phyloP scores from a whole-genome alignment of 1,284 basidiomycete species.

The Hypsizygus ulmarius region DNA sequence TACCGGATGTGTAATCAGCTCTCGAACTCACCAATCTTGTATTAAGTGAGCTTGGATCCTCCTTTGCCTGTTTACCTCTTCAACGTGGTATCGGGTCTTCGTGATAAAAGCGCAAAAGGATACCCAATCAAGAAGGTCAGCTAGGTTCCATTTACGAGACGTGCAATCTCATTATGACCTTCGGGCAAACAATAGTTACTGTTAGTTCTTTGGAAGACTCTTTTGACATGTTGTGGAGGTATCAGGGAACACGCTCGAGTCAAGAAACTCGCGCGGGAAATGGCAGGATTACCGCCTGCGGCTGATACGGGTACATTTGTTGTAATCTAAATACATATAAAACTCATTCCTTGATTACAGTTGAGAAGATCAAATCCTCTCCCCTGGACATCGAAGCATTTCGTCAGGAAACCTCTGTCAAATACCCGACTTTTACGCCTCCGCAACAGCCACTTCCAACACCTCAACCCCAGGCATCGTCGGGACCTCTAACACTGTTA shows the following conservation, averaged over 20 bases:
- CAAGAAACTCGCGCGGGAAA: conserved; percentile 83
- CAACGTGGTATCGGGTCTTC: conserved; percentile 82
- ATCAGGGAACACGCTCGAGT: conserved; percentile 82
- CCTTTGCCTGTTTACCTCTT: conserved; percentile 93
- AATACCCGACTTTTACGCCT: conserved; percentile 89
- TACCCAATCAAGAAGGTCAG: conserved; percentile 93
- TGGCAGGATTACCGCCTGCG: conserved; percentile 65
- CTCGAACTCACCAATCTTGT: conserved; percentile 15
- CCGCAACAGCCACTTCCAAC: conserved; percentile 40
- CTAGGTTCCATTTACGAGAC: neutral
- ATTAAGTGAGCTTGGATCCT: conserved; percentile 88
- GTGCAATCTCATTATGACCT: conserved; percentile 4
- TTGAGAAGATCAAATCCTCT: conserved; percentile 68
- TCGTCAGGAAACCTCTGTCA: conserved; percentile 84
- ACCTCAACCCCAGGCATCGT: conserved; percentile 12
- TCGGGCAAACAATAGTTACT: conserved; percentile 58
- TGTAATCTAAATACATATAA: neutral
- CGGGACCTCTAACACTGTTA: conserved; percentile 15
- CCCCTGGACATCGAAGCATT: conserved; percentile 88
- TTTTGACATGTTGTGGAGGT: conserved; percentile 92
- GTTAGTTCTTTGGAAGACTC: conserved; percentile 94
- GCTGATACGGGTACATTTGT: conserved; percentile 57
- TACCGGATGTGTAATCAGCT: conserved; percentile 10
- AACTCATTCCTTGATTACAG: conserved; percentile 15
- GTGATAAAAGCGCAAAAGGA: conserved; percentile 93